Evolutionary conservation across 1,284 basidiomycete genomes (phyloP), one percentile per base, ranked within the genome.

Genomic region (Quambalaria eucalypti): DNA sequence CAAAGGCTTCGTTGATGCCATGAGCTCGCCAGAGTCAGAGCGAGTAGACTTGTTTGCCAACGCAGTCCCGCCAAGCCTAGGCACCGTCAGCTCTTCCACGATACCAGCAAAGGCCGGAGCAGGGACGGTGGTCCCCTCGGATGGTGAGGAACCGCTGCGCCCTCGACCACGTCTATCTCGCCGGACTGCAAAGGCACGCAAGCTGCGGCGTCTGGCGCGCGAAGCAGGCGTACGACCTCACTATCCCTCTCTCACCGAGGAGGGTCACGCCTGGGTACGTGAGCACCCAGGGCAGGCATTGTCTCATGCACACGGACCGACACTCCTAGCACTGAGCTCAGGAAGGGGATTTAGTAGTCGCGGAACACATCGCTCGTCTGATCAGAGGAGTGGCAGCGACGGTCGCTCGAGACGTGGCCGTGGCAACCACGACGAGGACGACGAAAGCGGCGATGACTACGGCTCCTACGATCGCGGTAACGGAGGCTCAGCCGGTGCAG

Each of bases 361-460:
- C 28, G 10, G 8, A 29, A n/a, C 44, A 14, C 14, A 23, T 21
- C 28, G 10, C 6, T 10, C 16, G 21, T 5, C 19, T 25, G 31
- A 39, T 25, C n/a, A 10, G 16, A 38, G 21, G 52, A 19, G 48
- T 39, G 36, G 36, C 36, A 39, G 21, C 21, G 4, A 19, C 7
- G 25, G 42, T 23, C 4, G 42, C 31, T 33, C 16, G 14, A 23
- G 57, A 12, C 51, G 48, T 12, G 56, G 52, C 1, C 55, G 53
- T 3, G 53, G 51, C 46, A 51, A 50, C 4, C 55, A 56, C 26
- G 56, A 26, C 19, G 28, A 28, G 21, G 40, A 30, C 10, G 33
- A 50, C 29, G 57, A 57, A 23, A 56, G 56, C 30, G 64, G 66
- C 16, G 68, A 69, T 42, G 63, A 68, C 47, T 68, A 68, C 42